Conservation (phyloP, 345 rosid genomes). For the Carallia pectinifolia region DNA sequence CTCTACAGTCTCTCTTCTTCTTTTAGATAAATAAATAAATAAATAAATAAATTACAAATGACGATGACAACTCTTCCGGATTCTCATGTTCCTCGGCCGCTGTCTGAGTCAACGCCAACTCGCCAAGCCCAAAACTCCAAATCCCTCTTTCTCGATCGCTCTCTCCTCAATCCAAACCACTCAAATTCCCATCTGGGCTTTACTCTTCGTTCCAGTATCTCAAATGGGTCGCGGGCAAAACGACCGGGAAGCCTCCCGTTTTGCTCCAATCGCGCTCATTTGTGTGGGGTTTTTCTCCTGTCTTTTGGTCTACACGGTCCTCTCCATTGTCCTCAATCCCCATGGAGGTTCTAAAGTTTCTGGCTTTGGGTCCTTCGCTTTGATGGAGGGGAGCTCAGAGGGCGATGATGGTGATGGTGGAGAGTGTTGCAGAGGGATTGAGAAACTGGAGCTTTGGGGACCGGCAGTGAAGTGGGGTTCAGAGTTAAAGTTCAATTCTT, state of each 20-base stretch:
- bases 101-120: slow-evolving; percentile 16
- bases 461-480: slow-evolving; percentile 96
- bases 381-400: slow-evolving; percentile 16
- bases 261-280: slow-evolving; percentile 50
- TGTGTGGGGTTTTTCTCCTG: slow-evolving; percentile 56
- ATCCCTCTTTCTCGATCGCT: background rate
- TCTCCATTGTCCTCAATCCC: slow-evolving; percentile 47
- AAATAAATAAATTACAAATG: too few relatives aligned
- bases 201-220: slow-evolving; percentile 12
- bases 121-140: slow-evolving; percentile 3
- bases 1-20: too few relatives aligned
- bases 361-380: slow-evolving; percentile 10
- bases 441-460: slow-evolving; percentile 95
- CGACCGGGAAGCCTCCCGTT: slow-evolving; percentile 59
- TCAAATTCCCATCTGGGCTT: slow-evolving; percentile 10
- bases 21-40: too few relatives aligned
- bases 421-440: slow-evolving; percentile 78
- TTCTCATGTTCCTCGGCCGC: background rate
- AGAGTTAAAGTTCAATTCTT: slow-evolving; percentile 76
- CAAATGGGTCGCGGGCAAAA: slow-evolving; percentile 64
- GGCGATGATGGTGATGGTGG: slow-evolving; percentile 23
- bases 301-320: slow-evolving; percentile 60
- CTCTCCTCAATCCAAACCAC: background rate
- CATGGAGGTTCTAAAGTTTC: slow-evolving; percentile 14
- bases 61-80: background rate